Evolutionary conservation across 768 basidiomycete genomes (phyloP), one percentile per base, ranked within the genome.

Genomic region (Tricholoma matsutake): DNA sequence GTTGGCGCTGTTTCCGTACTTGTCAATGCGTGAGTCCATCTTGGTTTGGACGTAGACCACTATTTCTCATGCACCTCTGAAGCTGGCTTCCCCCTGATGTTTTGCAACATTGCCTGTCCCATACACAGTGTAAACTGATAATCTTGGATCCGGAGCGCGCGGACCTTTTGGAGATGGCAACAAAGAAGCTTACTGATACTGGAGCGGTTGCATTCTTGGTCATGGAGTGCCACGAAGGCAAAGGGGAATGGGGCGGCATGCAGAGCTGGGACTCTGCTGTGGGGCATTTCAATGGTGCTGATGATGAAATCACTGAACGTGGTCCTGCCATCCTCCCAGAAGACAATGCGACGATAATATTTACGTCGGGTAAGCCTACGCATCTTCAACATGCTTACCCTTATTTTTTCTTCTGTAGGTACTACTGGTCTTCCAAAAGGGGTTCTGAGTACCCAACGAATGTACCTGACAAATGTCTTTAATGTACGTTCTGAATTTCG

Each of bases 401-500:
- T 22, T 43, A 20, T 31, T 45, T 7, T 31, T 45, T 7, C 16
- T 58, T 52, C 32, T 37, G n/a, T 68, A 73, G 70, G 70, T 7
- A 76, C 78, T 39, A 71, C 69, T 60, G 75, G 76, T 58, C 58
- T 64, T 37, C 68, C 68, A 45, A 77, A 86, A 64, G 85, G 83
- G 16, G 85, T 86, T 8, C 66, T 84, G 45, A 79, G 78, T 49
- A 82, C 82, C 3, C 81, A 85, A 47, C 74, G 84, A 20, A 75
- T 75, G 64, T 81, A 75, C 61, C 64, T 84, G 41, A 78, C 81
- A 0, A 83, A 83, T 64, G 49, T 76, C 1, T 68, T 76, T n/a
- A 83, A 82, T 63, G 80, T 80, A 63, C 31, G 10, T 29, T 39
- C 55, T 49, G 10, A 18, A 31, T 47, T 56, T 34, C 45, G 47